Evolutionary conservation across 805 yeast species (phyloP), one percentile per base, ranked within the genome.

Genomic region (Geotrichum ghanense): DNA sequence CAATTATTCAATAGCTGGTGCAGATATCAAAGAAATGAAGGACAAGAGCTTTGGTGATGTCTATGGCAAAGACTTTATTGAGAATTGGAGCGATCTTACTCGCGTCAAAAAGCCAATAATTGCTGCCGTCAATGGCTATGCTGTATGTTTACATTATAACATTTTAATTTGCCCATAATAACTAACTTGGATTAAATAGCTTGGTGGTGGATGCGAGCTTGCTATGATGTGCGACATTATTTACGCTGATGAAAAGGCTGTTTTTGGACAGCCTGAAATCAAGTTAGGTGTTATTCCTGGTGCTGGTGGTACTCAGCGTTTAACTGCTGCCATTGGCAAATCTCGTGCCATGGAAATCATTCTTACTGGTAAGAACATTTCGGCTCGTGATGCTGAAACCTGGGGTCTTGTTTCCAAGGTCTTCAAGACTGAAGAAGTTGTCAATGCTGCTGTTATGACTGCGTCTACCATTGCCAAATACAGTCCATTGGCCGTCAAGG

Each of bases 141-240:
- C 78, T 2, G 42, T 39, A 39, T 20, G 42, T 39, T 24, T 12
- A 35, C 7, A 19, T 9, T 14, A n/a, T 21, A n/a, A n/a, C n/a
- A n/a, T n/a, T n/a, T n/a, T n/a, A 12, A 20, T 21, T 39, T 21
- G 42, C 5, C 42, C 6, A 39, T 39, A 12, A 24, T 39, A 21
- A 10, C 53, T 53, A 47, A 22, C 35, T 51, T 49, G 23, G 5
- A 20, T 20, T 4, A 22, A 12, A 17, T n/a, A 39, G 42, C 66
- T 75, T 10, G 79, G 79, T 22, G 79, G 79, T 17, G 79, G 79
- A 19, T 73, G 75, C 49, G 79, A 74, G 55, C 57, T 74, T 34
- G 78, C 79, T 19, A 72, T 74, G 78, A 62, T 67, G 60, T 66
- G 71, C 34, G 79, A 74, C 52, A 69, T 74, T 48, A 58, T 74